Evolutionary conservation across 331 rosid genomes (phyloP).

Genomic region (Pyrus hybrid): DNA sequence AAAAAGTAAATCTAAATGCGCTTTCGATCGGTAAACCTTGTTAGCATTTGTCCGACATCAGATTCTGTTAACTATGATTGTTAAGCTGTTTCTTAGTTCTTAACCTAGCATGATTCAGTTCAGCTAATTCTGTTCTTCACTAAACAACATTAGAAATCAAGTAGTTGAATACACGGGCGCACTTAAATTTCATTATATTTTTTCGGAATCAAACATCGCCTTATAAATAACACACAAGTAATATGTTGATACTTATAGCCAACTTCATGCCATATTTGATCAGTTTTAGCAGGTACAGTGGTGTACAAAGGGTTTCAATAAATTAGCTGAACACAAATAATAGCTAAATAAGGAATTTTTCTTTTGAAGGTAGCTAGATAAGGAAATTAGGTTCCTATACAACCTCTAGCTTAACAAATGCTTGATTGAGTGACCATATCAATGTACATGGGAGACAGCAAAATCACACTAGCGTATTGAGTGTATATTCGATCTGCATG

Average conservation of each 20-base stretch:
- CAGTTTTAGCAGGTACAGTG: background rate
- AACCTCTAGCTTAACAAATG: background rate
- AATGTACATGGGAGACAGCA: constrained; percentile 35
- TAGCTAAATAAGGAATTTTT: no score
- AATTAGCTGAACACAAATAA: no score
- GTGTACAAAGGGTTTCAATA: no score
- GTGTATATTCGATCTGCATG: constrained; percentile 4
- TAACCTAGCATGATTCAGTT: no score
- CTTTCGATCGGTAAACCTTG: no score
- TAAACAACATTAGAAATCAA: background rate
- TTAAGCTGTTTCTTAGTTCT: no score
- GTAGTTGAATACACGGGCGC: background rate
- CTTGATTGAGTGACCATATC: background rate
- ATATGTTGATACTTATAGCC: background rate
- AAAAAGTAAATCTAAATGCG: no score
- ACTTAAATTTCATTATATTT: no score
- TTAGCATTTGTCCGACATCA: no score
- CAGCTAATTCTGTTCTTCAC: no score
- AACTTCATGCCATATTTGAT: background rate
- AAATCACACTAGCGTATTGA: constrained; percentile 24
- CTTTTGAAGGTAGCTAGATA: background rate
- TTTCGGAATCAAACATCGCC: no score
- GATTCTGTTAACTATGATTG: no score
- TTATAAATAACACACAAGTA: background rate
- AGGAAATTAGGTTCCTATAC: background rate